These are phyloP conservation scores for Trichopus zeylanicus DNA, from an alignment of 116 monocot genomes.

Conservation along the genomic window DNA sequence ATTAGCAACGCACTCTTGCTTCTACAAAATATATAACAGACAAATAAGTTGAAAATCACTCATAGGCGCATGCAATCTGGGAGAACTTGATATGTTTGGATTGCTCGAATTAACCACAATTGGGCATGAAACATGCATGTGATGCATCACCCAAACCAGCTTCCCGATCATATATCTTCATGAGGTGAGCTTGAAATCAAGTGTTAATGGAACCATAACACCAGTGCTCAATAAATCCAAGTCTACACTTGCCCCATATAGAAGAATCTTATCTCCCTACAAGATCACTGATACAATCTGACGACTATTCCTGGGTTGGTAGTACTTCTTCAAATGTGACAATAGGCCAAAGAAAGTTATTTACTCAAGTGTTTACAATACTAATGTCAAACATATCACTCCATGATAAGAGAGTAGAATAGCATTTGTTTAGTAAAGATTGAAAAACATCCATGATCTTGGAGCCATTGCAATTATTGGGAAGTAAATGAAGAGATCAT, in stretches of 20 bases:
- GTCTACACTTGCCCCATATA: conserved; percentile 84
- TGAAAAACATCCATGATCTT: too few relatives aligned
- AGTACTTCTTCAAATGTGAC: conserved; percentile 66
- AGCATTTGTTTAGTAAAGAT: too few relatives aligned
- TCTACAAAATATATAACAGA: background rate
- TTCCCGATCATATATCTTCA: conserved; percentile 78
- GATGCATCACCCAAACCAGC: conserved; percentile 70
- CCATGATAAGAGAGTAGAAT: background rate
- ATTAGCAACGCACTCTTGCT: background rate
- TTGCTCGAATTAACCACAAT: conserved; percentile 42
- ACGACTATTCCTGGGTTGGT: conserved; percentile 78
- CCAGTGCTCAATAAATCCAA: conserved; percentile 36
- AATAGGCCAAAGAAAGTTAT: background rate
- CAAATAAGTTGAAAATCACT: conserved; percentile 17
- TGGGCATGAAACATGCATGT: conserved; percentile 42
- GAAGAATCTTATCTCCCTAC: conserved; percentile 72
- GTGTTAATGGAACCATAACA: conserved; percentile 48
- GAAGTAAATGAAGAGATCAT: too few relatives aligned
- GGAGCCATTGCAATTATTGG: too few relatives aligned
- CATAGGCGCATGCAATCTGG: conserved; percentile 47
- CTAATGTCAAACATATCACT: background rate
- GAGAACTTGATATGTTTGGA: conserved; percentile 48
- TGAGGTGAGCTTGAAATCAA: conserved; percentile 55
- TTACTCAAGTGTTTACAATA: background rate
- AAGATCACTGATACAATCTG: conserved; percentile 33